These are phyloP conservation scores for Moricandia moricandioides DNA, from an alignment of 345 rosid species.

Conservation along the genomic window DNA sequence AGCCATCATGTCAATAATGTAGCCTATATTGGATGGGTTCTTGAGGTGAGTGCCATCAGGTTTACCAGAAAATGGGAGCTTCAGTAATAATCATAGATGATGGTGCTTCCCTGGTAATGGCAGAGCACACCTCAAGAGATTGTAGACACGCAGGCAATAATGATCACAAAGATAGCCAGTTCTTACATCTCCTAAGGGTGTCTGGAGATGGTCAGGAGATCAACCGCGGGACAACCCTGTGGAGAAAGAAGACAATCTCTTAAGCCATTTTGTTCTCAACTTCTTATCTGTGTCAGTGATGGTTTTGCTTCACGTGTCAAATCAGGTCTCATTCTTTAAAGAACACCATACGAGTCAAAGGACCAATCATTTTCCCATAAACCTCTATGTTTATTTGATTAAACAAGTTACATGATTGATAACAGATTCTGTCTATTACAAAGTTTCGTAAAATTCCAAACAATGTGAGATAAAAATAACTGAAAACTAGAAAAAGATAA, in stretches of 20 bases:
- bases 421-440: constrained; percentile 26
- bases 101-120: constrained; percentile 19
- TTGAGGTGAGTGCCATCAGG: constrained; percentile 52
- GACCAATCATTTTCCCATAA: constrained; percentile 11
- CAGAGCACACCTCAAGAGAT: constrained; percentile 96
- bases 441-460: constrained; percentile 21
- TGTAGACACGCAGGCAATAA: constrained; percentile 51
- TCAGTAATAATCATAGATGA: neutral
- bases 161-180: constrained; percentile 43
- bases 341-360: neutral
- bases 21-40: constrained; percentile 92
- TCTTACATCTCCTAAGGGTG: constrained; percentile 74
- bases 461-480: neutral
- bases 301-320: neutral
- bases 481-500: neutral
- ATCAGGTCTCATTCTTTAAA: neutral
- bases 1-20: constrained; percentile 95
- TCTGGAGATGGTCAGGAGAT: constrained; percentile 80
- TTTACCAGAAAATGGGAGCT: neutral
- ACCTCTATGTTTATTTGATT: constrained; percentile 20
- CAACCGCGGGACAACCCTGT: constrained; percentile 79
- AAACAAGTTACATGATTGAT: constrained; percentile 24
- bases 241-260: constrained; percentile 60
- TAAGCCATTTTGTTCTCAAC: neutral
- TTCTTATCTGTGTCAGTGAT: too few relatives aligned